phyloP scores from a whole-genome alignment of 805 yeast genomes.

The Candida golubevii region DNA sequence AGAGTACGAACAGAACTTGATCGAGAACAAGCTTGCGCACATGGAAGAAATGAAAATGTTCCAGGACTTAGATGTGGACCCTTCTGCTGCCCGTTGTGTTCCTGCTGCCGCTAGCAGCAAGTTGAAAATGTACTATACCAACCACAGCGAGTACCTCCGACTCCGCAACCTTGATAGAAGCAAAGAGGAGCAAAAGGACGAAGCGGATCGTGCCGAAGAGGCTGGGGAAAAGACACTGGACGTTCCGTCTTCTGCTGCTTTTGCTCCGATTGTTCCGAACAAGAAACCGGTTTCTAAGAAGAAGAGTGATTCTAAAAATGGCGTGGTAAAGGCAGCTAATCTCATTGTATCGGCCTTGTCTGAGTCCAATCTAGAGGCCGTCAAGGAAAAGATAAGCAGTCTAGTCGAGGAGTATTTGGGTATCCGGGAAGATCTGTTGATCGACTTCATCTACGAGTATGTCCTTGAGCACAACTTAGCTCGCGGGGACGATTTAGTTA shows the following conservation, averaged over 20 bases:
- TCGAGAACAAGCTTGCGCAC: slow-evolving; percentile 32
- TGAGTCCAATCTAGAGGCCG: slow-evolving; percentile 12
- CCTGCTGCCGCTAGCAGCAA: slow-evolving; percentile 10
- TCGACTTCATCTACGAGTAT: slow-evolving; percentile 39
- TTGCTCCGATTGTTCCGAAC: background rate
- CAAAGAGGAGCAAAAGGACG: slow-evolving; percentile 44
- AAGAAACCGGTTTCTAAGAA: background rate
- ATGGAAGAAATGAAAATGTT: slow-evolving; percentile 30
- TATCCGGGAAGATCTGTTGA: slow-evolving; percentile 47
- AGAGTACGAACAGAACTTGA: slow-evolving; percentile 35
- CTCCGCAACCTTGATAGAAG: slow-evolving; percentile 31
- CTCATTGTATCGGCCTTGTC: slow-evolving; percentile 1
- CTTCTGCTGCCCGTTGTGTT: background rate
- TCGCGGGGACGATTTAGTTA: slow-evolving; percentile 31
- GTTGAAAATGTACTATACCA: slow-evolving; percentile 31
- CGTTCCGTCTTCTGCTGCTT: background rate
- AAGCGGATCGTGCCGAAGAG: slow-evolving; percentile 37
- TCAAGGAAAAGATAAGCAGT: slow-evolving; percentile 36
- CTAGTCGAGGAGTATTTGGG: slow-evolving; percentile 52
- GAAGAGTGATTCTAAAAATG: background rate
- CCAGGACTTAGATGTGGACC: slow-evolving; percentile 13
- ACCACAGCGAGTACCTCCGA: slow-evolving; percentile 43
- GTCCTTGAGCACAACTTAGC: slow-evolving; percentile 29
- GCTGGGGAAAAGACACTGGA: background rate
- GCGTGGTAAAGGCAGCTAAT: background rate